Percentiles rank a stretch among this genome's conserved stretches.
Conservation (phyloP, 495 filamentous ascomycete genomes). For the Penicillium silybi region DNA sequence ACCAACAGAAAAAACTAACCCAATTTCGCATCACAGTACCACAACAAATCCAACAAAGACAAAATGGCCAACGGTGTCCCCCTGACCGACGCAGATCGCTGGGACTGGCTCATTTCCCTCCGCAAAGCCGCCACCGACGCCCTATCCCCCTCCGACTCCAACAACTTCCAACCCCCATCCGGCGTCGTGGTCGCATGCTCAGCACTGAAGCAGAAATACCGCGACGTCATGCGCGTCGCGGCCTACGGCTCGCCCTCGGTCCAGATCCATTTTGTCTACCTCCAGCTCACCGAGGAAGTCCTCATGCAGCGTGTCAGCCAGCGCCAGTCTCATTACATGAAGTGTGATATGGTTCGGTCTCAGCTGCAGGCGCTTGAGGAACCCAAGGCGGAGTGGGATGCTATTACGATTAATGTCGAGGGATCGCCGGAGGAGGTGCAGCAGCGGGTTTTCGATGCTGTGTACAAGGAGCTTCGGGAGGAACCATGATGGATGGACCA, state of each 20-base stretch:
- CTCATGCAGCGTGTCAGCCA: constrained; percentile 69
- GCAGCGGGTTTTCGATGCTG: constrained; percentile 56
- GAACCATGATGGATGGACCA: constrained; percentile 21
- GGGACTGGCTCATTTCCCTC: constrained; percentile 94
- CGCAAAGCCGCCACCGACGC: constrained; percentile 72
- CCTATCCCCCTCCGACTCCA: constrained; percentile 50
- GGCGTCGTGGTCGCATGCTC: constrained; percentile 96
- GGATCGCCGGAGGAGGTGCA: constrained; percentile 62
- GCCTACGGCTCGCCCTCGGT: constrained; percentile 72
- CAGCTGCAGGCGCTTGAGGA: constrained; percentile 84
- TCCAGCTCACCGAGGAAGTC: constrained; percentile 69
- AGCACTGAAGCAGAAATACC: constrained; percentile 94
- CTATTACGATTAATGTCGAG: constrained; percentile 76
- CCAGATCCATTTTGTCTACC: constrained; percentile 88
- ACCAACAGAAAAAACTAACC: constrained; percentile 11
- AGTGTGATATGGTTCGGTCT: constrained; percentile 92
- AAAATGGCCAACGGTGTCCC: constrained; percentile 90
- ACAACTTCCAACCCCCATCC: constrained; percentile 45
- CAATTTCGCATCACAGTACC: constrained; percentile 58
- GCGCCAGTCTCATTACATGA: constrained; percentile 91
- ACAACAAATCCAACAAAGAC: constrained; percentile 77
- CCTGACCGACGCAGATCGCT: constrained; percentile 91
- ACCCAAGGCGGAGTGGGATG: constrained; percentile 78
- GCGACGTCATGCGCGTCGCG: constrained; percentile 91
- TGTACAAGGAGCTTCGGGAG: constrained; percentile 36